Conservation (phyloP, 2,329 filamentous ascomycete genomes). For the Cercospora janseana region DNA sequence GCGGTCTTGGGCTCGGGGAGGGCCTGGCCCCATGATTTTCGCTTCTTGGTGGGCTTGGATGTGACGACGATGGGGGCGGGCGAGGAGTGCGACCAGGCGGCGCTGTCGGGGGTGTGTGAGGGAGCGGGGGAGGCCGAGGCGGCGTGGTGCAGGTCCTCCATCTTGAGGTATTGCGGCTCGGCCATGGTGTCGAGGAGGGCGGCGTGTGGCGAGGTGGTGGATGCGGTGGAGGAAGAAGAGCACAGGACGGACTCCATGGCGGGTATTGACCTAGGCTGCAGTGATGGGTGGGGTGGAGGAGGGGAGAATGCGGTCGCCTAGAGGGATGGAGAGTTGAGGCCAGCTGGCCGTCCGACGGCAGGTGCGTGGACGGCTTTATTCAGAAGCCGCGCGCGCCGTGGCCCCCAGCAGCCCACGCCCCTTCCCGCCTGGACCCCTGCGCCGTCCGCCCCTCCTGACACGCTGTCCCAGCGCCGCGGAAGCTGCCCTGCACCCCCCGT, state of each 20-base stretch:
- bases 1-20: slow-evolving; percentile 96
- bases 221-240: neutral
- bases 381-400: too few relatives aligned
- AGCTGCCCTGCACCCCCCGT: too few relatives aligned
- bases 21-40: slow-evolving; percentile 98
- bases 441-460: too few relatives aligned
- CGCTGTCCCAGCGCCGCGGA: too few relatives aligned
- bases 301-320: slow-evolving; percentile 8
- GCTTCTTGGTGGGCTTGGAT: slow-evolving; percentile 38
- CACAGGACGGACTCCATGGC: neutral
- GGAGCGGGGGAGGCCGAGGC: slow-evolving; percentile 25
- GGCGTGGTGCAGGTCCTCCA: slow-evolving; percentile 29
- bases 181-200: slow-evolving; percentile 14
- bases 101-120: slow-evolving; percentile 14
- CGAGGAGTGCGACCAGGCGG: slow-evolving; percentile 16
- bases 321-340: slow-evolving; percentile 3
- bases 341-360: slow-evolving; percentile 1
- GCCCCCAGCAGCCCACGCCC: too few relatives aligned
- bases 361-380: neutral
- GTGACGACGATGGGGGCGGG: slow-evolving; percentile 35
- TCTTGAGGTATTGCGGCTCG: slow-evolving; percentile 25
- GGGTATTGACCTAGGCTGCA: slow-evolving; percentile 7
- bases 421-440: too few relatives aligned
- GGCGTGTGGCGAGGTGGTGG: neutral
- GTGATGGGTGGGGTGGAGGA: slow-evolving; percentile 1